Evolutionary conservation across 805 yeast genomes (phyloP).

Genomic region (Candida coquimbonensis): DNA sequence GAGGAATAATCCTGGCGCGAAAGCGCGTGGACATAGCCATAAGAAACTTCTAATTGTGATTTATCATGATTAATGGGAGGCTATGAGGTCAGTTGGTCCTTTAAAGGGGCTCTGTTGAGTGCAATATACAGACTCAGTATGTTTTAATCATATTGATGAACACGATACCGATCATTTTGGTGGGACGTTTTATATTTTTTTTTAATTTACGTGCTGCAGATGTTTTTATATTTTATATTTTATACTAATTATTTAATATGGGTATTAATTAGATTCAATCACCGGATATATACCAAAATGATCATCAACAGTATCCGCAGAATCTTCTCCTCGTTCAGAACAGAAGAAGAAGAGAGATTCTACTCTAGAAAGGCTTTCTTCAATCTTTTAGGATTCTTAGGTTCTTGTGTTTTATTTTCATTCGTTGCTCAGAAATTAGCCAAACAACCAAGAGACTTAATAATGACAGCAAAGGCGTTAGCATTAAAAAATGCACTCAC

Average conservation of each 20-base stretch:
- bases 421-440: slow-evolving; percentile 59
- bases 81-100: slow-evolving; percentile 50
- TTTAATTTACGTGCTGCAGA: background rate
- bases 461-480: slow-evolving; percentile 17
- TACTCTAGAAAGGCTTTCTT: slow-evolving; percentile 74
- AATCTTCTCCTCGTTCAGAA: slow-evolving; percentile 73
- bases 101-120: slow-evolving; percentile 39
- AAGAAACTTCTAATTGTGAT: slow-evolving; percentile 31
- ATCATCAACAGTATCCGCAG: slow-evolving; percentile 70
- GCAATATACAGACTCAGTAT: slow-evolving; percentile 47
- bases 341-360: slow-evolving; percentile 78
- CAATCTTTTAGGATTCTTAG: slow-evolving; percentile 71
- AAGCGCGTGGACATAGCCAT: slow-evolving; percentile 52
- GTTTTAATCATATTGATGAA: slow-evolving; percentile 21
- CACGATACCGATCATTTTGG: slow-evolving; percentile 60
- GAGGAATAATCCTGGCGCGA: slow-evolving; percentile 46
- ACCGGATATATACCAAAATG: slow-evolving; percentile 23
- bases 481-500: slow-evolving; percentile 16
- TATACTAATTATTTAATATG: no score
- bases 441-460: slow-evolving; percentile 20
- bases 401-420: slow-evolving; percentile 74
- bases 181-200: slow-evolving; percentile 29
- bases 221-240: no score
- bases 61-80: slow-evolving; percentile 38
- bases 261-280: no score